phyloP scores from a whole-genome alignment of 1,284 basidiomycete species.

The Caloboletus firmus region DNA sequence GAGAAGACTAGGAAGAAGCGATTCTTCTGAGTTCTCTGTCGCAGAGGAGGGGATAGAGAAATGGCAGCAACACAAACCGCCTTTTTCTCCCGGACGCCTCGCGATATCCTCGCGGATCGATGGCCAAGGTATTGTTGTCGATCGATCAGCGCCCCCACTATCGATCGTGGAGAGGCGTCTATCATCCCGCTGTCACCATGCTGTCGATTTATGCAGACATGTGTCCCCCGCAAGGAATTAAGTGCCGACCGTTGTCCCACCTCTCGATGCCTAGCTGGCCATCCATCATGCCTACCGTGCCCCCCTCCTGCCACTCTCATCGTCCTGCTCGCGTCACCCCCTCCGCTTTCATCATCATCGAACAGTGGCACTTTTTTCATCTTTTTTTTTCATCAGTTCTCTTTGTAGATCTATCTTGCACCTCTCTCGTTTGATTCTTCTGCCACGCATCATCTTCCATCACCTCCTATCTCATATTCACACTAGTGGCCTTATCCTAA shows the following conservation, averaged over 20 bases:
- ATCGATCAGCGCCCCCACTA: conserved; percentile 13
- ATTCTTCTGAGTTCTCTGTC: conserved; percentile 53
- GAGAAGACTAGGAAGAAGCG: conserved; percentile 70
- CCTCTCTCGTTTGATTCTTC: background rate
- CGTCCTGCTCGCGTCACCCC: background rate
- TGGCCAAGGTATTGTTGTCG: background rate
- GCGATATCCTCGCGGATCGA: conserved; percentile 19
- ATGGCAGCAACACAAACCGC: background rate
- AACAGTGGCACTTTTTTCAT: background rate
- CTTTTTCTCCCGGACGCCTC: conserved; percentile 14
- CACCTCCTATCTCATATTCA: conserved; percentile 8
- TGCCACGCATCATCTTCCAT: conserved; percentile 9
- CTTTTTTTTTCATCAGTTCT: background rate
- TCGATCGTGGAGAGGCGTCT: background rate
- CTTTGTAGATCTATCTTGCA: conserved; percentile 17
- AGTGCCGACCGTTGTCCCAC: background rate
- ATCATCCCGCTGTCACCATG: background rate
- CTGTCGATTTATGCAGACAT: background rate
- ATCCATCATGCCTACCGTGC: background rate
- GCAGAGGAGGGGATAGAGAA: background rate
- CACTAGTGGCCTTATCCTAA: conserved; percentile 3
- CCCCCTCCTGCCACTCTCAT: background rate
- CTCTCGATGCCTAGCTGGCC: background rate
- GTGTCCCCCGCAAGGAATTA: background rate
- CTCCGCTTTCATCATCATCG: background rate